Percentiles rank a stretch among this genome's conserved stretches.
Evolutionary conservation across 179 eudicot genomes (phyloP).

Genomic region (Gypsophila paniculata): DNA sequence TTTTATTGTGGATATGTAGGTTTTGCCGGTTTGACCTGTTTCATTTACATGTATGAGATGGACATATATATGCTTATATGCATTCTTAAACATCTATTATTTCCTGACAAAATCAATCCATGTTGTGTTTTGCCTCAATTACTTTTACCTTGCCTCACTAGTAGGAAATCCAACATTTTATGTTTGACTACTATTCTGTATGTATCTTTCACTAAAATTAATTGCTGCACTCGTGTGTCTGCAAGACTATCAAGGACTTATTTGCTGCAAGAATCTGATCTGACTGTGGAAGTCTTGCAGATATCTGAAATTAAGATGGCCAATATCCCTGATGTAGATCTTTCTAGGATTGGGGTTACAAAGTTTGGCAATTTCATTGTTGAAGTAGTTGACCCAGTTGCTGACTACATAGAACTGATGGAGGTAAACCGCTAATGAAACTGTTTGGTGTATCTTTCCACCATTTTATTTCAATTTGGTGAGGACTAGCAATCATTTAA

Average conservation of each 20-base stretch:
- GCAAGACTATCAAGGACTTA: neutral
- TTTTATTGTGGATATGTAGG: neutral
- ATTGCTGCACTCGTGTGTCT: neutral
- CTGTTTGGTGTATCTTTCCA: conserved; percentile 2
- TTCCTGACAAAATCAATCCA: neutral
- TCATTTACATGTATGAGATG: neutral
- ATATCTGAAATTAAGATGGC: conserved; percentile 91
- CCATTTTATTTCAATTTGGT: neutral
- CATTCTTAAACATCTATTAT: neutral
- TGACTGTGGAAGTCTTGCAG: conserved; percentile 38
- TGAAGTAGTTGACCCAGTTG: conserved; percentile 94
- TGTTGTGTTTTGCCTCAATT: neutral
- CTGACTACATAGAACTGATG: conserved; percentile 87
- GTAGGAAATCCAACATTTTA: neutral
- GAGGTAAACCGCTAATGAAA: conserved; percentile 48
- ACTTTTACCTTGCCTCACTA: neutral
- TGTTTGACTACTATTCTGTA: neutral
- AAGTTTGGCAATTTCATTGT: conserved; percentile 69
- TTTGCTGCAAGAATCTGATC: conserved; percentile 6
- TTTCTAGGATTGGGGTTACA: conserved; percentile 65
- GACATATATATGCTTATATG: neutral
- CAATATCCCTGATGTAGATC: conserved; percentile 84
- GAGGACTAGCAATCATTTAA: neutral
- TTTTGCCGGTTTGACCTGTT: no score
- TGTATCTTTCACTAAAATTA: neutral